A percentile compares a stretch with the other conserved stretches of the same genome.
Evolutionary conservation across 352 stramenopile genomes (phyloP).

Genomic region (Phytopythium boreale): DNA sequence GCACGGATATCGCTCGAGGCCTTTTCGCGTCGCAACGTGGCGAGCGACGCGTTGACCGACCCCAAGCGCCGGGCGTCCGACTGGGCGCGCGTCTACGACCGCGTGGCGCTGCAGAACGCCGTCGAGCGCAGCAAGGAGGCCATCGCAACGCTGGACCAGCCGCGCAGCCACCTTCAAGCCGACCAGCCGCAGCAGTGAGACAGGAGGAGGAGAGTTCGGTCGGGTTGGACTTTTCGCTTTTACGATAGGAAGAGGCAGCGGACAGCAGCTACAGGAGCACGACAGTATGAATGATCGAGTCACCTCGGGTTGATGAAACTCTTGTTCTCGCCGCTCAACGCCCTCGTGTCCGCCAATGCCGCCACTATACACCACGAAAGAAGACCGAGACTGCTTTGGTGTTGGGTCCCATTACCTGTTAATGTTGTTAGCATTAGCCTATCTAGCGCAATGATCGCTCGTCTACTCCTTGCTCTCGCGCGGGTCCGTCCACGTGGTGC

Average conservation of each 20-base stretch:
- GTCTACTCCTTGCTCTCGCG: conserved; percentile 15
- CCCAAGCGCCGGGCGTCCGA: conserved; percentile 20
- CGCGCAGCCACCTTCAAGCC: conserved; percentile 6
- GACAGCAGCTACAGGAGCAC: background rate
- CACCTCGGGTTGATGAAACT: too few species aligned
- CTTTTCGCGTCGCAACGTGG: conserved; percentile 34
- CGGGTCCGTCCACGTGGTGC: conserved; percentile 71
- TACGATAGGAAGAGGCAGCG: too few species aligned
- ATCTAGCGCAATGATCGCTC: background rate
- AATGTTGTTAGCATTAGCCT: too few species aligned
- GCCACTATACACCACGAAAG: too few species aligned
- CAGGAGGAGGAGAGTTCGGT: background rate
- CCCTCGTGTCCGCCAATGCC: too few species aligned
- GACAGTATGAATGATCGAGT: background rate
- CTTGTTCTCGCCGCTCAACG: too few species aligned
- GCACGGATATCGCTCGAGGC: conserved; percentile 65
- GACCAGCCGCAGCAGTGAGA: conserved; percentile 2
- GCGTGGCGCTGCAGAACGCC: conserved; percentile 57
- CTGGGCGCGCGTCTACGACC: conserved; percentile 68
- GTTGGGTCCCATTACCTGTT: too few species aligned
- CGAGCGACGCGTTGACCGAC: conserved; percentile 10
- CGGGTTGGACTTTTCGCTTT: too few species aligned
- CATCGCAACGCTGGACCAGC: conserved; percentile 23
- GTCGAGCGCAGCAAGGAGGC: conserved; percentile 67
- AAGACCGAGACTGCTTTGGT: too few species aligned